Evolutionary conservation across 306 rosid genomes (phyloP), one percentile per base, ranked within the genome.

Genomic region (Cucurbita maxima): DNA sequence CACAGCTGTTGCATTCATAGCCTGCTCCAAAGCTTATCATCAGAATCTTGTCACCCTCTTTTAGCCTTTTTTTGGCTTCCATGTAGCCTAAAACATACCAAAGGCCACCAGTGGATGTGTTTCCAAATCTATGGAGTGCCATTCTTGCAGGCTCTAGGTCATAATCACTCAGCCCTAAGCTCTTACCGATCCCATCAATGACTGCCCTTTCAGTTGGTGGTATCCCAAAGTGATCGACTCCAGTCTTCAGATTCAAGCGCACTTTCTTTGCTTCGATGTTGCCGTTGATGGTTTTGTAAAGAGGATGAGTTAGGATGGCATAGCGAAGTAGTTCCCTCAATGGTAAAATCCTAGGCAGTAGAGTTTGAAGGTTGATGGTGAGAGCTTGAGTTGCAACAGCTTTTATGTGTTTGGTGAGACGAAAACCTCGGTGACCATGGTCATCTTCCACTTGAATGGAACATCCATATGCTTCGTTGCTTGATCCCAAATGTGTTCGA

Each of bases 21-120:
- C 98, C 96, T 0, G 98, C 98, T 47, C 98, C 98, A 50, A 93
- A 90, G 45, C 98, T 91, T 6, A 88, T 86, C 98, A 93, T 90
- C 57, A 92, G 74, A 37, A 90, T 81, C 69, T 83, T 78, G 5
- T 93, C 81, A 19, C 93, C 93, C 72, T 84, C 87, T 76, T 83
- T 87, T 0, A 93, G 87, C 83, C 96, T 87, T 88, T 81, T 88
- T 80, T 93, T 93, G 0, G 96, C 98, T 60, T 93, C 96, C 98
- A 93, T 93, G 84, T 88, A 90, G 5, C 98, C 96, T 56, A 90
- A 72, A 58, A 89, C 96, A 52, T 92, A 92, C 98, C 98, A 92
- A 14, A 90, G 83, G 0, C 98, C 93, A 30, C 90, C 98, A 0
- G 98, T 88, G 1, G 96, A 90, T 0, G 96, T 92, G 83, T 93